A percentile compares a stretch with the other conserved stretches of the same genome.
Conservation (phyloP, 129 eudicot species). For the Escallonia rubra region DNA sequence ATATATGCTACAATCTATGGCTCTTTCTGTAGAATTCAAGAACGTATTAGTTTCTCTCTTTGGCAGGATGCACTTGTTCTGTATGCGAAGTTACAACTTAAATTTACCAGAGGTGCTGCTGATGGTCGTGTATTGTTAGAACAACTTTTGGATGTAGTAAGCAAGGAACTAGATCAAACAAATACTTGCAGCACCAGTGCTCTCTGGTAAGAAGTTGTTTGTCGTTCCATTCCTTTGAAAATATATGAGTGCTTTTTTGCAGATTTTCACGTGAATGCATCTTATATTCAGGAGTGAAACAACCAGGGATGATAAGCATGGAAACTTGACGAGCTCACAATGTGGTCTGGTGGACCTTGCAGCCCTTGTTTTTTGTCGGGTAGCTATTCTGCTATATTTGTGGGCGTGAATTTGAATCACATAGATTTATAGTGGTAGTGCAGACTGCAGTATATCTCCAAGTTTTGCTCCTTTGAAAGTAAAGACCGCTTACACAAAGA, state of each 20-base stretch:
- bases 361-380: constrained; percentile 86
- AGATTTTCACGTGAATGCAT: constrained; percentile 9
- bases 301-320: constrained; percentile 71
- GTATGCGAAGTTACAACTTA: constrained; percentile 73
- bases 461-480: too few relatives aligned
- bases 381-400: constrained; percentile 15
- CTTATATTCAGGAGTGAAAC: constrained; percentile 48
- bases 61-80: constrained; percentile 69
- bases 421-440: not conserved
- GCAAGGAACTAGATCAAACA: constrained; percentile 82
- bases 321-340: constrained; percentile 63
- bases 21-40: constrained; percentile 7
- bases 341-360: constrained; percentile 78
- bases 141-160: constrained; percentile 68
- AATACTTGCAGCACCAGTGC: constrained; percentile 30
- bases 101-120: constrained; percentile 59
- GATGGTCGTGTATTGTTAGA: constrained; percentile 65
- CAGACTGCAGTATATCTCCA: not conserved
- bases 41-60: not conserved
- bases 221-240: not conserved
- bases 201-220: constrained; percentile 42
- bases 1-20: not conserved
- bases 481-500: not conserved
- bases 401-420: not conserved
- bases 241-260: constrained; percentile 4